Conservation (phyloP, 441 rosid species). For the Syzygium syzygioides region DNA sequence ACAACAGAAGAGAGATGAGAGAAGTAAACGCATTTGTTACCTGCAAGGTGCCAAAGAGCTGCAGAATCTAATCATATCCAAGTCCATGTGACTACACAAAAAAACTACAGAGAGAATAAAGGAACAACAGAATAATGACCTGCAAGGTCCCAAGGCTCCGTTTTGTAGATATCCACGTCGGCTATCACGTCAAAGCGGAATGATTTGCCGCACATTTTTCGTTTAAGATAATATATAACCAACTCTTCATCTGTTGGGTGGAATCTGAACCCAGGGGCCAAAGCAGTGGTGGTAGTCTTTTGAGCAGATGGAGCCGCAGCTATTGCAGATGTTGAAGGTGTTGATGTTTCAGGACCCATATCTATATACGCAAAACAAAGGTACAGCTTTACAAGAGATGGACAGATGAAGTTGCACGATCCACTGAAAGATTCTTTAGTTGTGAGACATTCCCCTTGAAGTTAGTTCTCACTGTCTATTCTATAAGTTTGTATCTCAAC, state of each 20-base stretch:
- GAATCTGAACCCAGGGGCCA: slow-evolving; percentile 92
- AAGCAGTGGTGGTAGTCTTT: slow-evolving; percentile 27
- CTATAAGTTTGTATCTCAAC: neutral
- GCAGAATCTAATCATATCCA: neutral
- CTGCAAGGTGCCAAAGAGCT: neutral
- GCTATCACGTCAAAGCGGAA: slow-evolving; percentile 69
- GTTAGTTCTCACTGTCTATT: neutral
- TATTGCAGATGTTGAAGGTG: neutral
- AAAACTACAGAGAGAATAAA: neutral
- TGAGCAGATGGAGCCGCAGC: slow-evolving; percentile 2
- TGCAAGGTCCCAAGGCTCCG: slow-evolving; percentile 86
- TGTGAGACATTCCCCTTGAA: neutral
- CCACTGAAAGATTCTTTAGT: neutral
- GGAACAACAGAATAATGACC: slow-evolving; percentile 25
- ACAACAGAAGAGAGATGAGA: neutral
- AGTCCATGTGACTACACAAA: neutral
- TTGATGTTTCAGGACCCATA: slow-evolving; percentile 1
- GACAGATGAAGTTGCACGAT: neutral
- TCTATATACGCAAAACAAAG: neutral
- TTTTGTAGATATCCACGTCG: slow-evolving; percentile 82
- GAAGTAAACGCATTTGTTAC: neutral
- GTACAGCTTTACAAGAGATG: neutral
- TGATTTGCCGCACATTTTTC: slow-evolving; percentile 60
- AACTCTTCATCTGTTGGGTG: slow-evolving; percentile 89
- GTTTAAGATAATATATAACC: slow-evolving; percentile 72